A percentile compares a stretch with the other conserved stretches of the same genome.
Conservation (phyloP, 768 basidiomycete genomes). For the Coprinopsis strossmayeri region DNA sequence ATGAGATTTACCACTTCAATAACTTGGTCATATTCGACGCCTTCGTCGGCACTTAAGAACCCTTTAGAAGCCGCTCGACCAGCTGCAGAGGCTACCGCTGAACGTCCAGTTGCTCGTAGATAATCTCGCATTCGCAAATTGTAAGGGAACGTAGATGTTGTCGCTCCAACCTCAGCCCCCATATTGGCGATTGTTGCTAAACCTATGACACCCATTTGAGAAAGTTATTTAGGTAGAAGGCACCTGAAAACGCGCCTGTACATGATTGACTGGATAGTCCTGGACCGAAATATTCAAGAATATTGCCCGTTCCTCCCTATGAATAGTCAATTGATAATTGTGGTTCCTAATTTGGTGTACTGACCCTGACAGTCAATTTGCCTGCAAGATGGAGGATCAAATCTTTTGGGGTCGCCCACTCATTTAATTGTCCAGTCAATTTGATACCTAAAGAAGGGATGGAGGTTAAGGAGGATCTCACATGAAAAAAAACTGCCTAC, state of each 20-base stretch:
- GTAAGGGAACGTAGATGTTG: slow-evolving; percentile 97
- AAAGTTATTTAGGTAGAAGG: too few relatives aligned
- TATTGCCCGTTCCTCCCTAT: slow-evolving; percentile 92
- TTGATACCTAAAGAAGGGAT: slow-evolving; percentile 56
- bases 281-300: slow-evolving; percentile 95
- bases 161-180: slow-evolving; percentile 99
- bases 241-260: slow-evolving; percentile 60
- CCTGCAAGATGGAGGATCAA: slow-evolving; percentile 92
- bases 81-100: slow-evolving; percentile 79
- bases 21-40: slow-evolving; percentile 89
- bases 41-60: slow-evolving; percentile 78
- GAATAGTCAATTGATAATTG: not conserved
- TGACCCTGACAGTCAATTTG: slow-evolving; percentile 84
- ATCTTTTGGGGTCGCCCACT: slow-evolving; percentile 96
- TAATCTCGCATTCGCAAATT: slow-evolving; percentile 85
- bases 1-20: slow-evolving; percentile 79
- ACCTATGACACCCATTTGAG: too few relatives aligned
- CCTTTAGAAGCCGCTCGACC: slow-evolving; percentile 74
- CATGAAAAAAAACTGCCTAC: slow-evolving; percentile 31
- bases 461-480: not conserved
- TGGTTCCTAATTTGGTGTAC: slow-evolving; percentile 18
- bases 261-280: slow-evolving; percentile 88
- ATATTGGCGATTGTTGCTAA: slow-evolving; percentile 97
- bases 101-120: slow-evolving; percentile 83
- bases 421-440: slow-evolving; percentile 78